Base-by-base conservation (phyloP, 78 protist species). In the Corallochytrium limacisporum region DNA sequence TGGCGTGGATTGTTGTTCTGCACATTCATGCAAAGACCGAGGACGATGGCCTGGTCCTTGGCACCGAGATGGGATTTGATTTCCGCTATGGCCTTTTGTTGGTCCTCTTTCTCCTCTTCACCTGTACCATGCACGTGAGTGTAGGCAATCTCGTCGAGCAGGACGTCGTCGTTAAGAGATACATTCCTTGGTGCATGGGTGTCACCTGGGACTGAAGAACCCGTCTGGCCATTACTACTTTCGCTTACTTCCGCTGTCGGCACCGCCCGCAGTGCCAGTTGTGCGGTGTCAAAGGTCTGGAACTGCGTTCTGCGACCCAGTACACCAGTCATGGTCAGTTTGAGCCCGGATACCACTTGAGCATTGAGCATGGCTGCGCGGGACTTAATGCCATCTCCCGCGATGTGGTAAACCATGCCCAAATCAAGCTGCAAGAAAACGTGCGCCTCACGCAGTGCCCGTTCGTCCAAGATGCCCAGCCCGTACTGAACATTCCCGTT, bases 251-350 rank as follows among this genome's bases (percentile, higher is more conserved):
- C 26, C 12, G 10, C 0, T 1, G 4, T 7, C 16, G 13, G 24
- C 1, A 3, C 4, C 22, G 82, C 73, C 9, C 56, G 42, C 26
- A 78, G 62, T 8, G 75, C 63, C 38, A 78, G 22, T 72, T 84
- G 90, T 15, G 85, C 63, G 4, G 67, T 65, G 13, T 75, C 74
- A 24, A 72, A 72, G 24, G 75, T 61, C 69, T 84, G 90, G 36
- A 57, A 84, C 62, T 72, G 65, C 6, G 85, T 84, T 54, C 90
- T 72, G 28, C 43, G 35, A 35, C 90, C 90, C 0, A 78, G 46
- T 6, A 75, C 85, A 68, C 90, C 90, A 35, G 83, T 84, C 29
- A 84, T 18, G 29, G 59, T 39, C 50, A 72, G 29, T 6, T 39
- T 7, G 18, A 71, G 46, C 26, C 66, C 75, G 12, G 69, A 10